Conservation (phyloP, 169 alveolate species). For the Cryptosporidium parvum region DNA sequence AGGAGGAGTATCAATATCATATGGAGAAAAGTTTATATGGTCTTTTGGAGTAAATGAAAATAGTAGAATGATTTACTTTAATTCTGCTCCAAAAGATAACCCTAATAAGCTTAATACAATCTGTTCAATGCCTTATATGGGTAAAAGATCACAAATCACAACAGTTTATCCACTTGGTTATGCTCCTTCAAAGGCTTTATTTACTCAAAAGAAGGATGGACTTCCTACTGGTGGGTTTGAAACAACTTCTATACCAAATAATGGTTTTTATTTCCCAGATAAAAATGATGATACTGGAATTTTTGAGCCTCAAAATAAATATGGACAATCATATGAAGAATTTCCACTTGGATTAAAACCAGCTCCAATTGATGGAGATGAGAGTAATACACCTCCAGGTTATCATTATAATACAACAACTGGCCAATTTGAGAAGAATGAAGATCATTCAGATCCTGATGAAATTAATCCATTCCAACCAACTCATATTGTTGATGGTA, state of each 20-base stretch:
- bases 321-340: slow-evolving; percentile 4
- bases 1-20: not conserved
- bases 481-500: slow-evolving; percentile 36
- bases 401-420: slow-evolving; percentile 36
- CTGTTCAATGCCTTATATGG: slow-evolving; percentile 7
- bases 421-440: slow-evolving; percentile 43
- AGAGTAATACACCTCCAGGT: slow-evolving; percentile 4
- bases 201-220: slow-evolving; percentile 32
- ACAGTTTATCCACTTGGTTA: slow-evolving; percentile 46
- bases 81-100: slow-evolving; percentile 2
- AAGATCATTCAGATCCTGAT: not conserved
- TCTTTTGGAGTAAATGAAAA: slow-evolving; percentile 25
- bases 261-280: slow-evolving; percentile 45
- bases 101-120: not conserved
- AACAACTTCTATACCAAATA: not conserved
- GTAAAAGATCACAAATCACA: not conserved
- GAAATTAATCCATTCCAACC: slow-evolving; percentile 22
- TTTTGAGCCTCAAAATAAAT: slow-evolving; percentile 26
- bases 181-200: slow-evolving; percentile 17
- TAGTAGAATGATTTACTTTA: slow-evolving; percentile 6
- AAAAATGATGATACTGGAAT: not conserved
- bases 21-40: slow-evolving; percentile 21
- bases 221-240: slow-evolving; percentile 18
- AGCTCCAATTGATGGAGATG: slow-evolving; percentile 38
- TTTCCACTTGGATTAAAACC: slow-evolving; percentile 63